phyloP scores from a whole-genome alignment of 2,329 filamentous ascomycete genomes.

The Biscogniauxia sp. region DNA sequence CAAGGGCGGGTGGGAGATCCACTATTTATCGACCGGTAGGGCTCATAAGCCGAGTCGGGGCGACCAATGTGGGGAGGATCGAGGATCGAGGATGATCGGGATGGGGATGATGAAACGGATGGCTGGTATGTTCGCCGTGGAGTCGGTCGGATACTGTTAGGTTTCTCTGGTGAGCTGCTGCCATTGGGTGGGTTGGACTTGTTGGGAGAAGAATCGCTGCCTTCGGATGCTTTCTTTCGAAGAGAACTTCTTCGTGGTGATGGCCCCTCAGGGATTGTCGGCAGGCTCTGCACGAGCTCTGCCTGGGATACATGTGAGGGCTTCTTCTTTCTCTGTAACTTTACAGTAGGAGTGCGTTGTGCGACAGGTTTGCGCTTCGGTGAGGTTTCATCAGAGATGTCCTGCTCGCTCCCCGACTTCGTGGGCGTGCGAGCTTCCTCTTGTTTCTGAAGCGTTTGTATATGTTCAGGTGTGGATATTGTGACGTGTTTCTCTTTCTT shows the following conservation, averaged over 20 bases:
- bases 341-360: slow-evolving; percentile 41
- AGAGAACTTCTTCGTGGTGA: slow-evolving; percentile 42
- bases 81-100: slow-evolving; percentile 48
- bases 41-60: slow-evolving; percentile 61
- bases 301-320: slow-evolving; percentile 29
- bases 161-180: slow-evolving; percentile 40
- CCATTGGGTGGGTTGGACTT: slow-evolving; percentile 19
- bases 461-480: slow-evolving; percentile 25
- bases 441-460: slow-evolving; percentile 37
- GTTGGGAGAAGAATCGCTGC: slow-evolving; percentile 12
- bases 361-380: slow-evolving; percentile 25
- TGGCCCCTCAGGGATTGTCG: slow-evolving; percentile 50
- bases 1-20: slow-evolving; percentile 58
- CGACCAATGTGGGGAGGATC: slow-evolving; percentile 61
- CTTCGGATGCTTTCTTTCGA: slow-evolving; percentile 28
- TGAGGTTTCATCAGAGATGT: slow-evolving; percentile 13
- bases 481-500: slow-evolving; percentile 23
- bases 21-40: slow-evolving; percentile 49
- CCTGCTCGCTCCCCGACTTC: slow-evolving; percentile 9
- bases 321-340: slow-evolving; percentile 47
- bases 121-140: slow-evolving; percentile 50
- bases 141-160: slow-evolving; percentile 44
- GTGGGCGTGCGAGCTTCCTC: slow-evolving; percentile 35
- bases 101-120: slow-evolving; percentile 47
- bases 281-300: slow-evolving; percentile 41